These are phyloP conservation scores for Lepidium didymum DNA, from an alignment of 345 rosid genomes.

Conservation along the genomic window DNA sequence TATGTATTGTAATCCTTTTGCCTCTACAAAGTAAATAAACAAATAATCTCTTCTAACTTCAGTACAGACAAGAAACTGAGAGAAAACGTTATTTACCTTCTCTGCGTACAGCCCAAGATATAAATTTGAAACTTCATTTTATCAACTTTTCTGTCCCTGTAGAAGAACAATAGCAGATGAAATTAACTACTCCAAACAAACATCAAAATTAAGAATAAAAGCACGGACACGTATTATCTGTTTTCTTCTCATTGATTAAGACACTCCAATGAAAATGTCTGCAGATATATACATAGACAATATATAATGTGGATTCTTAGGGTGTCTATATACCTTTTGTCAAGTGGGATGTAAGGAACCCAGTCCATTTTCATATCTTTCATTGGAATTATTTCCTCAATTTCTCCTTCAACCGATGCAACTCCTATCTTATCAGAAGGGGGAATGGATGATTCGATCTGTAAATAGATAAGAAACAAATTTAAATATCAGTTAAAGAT, in stretches of 20 bases:
- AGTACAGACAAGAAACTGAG: not conserved
- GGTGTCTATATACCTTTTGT: constrained; percentile 45
- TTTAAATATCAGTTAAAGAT: not conserved
- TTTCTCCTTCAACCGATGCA: constrained; percentile 66
- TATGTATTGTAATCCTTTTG: not conserved
- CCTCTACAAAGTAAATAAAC: not conserved
- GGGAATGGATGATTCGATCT: constrained; percentile 75
- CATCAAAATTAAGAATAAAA: not conserved
- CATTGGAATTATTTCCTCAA: constrained; percentile 82
- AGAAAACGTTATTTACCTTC: constrained; percentile 72
- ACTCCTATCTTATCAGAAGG: constrained; percentile 90
- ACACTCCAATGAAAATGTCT: not conserved
- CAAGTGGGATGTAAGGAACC: constrained; percentile 82
- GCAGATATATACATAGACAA: not conserved
- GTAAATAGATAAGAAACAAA: constrained; percentile 4
- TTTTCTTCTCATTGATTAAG: not conserved
- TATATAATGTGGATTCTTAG: not conserved
- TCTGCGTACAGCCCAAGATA: constrained; percentile 70
- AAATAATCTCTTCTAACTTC: not conserved
- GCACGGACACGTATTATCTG: not conserved
- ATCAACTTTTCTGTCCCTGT: constrained; percentile 69
- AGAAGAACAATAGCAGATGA: constrained; percentile 15
- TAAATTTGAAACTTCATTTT: constrained; percentile 56
- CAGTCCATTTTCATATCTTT: constrained; percentile 93
- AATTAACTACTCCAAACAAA: not conserved